Conservation (phyloP, 1,284 basidiomycete genomes). For the Mycosarcoma mackinlayi region DNA sequence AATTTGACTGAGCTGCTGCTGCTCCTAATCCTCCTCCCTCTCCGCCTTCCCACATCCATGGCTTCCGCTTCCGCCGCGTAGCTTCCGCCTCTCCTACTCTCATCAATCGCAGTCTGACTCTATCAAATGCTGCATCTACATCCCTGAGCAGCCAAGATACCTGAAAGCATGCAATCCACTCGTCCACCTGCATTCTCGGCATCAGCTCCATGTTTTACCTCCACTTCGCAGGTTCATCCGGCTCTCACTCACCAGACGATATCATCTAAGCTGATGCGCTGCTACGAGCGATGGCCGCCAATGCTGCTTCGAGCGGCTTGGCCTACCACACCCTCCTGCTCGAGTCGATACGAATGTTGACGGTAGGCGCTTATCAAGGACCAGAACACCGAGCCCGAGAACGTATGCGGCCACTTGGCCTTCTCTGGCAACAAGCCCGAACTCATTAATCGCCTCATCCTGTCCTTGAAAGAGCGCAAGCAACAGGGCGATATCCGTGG, state of each 20-base stretch:
- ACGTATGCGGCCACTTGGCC: conserved; percentile 30
- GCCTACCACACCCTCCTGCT: conserved; percentile 28
- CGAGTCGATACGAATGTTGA: conserved; percentile 43
- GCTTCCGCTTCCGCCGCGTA: too few relatives aligned
- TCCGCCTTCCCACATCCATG: too few relatives aligned
- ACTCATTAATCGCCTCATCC: conserved; percentile 41
- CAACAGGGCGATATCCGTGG: conserved; percentile 35
- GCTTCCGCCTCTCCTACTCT: too few relatives aligned
- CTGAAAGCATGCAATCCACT: background rate
- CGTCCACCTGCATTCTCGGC: background rate
- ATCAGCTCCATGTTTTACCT: conserved; percentile 9
- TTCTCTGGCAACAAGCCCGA: conserved; percentile 58
- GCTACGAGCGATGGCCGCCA: conserved; percentile 27
- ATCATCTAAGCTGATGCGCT: conserved; percentile 15
- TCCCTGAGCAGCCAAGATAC: conserved; percentile 3
- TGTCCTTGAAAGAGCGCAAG: conserved; percentile 29
- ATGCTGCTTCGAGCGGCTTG: conserved; percentile 30
- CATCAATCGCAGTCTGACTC: too few relatives aligned
- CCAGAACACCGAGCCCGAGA: conserved; percentile 49
- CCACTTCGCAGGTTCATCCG: conserved; percentile 7
- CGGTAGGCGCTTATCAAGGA: conserved; percentile 55
- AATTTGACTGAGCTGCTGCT: too few relatives aligned
- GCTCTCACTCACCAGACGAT: background rate
- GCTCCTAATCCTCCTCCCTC: too few relatives aligned
- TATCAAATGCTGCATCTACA: background rate